phyloP scores from a whole-genome alignment of 371 early-diverging fungal species.

The Parasitella parasitica region DNA sequence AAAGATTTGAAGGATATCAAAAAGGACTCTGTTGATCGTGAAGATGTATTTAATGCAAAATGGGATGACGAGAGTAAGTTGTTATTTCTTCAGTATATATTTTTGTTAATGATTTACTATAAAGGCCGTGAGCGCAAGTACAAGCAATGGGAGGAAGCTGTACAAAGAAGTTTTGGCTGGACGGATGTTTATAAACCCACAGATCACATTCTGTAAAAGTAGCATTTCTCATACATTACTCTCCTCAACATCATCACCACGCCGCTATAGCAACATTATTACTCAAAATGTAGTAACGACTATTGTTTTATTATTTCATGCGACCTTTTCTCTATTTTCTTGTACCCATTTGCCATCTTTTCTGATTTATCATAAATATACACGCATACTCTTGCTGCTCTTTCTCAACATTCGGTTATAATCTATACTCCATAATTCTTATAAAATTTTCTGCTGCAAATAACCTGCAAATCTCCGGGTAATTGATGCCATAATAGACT shows the following conservation, averaged over 20 bases:
- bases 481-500: too few species aligned
- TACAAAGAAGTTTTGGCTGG: slow-evolving; percentile 70
- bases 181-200: slow-evolving; percentile 31
- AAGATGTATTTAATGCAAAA: slow-evolving; percentile 45
- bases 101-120: slow-evolving; percentile 80
- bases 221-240: not conserved
- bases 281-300: too few species aligned
- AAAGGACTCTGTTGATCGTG: slow-evolving; percentile 25
- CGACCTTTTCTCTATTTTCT: not conserved
- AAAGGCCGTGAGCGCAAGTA: slow-evolving; percentile 59
- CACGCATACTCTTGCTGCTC: not conserved
- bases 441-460: too few species aligned
- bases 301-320: not conserved
- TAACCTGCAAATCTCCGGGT: too few species aligned
- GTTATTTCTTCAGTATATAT: slow-evolving; percentile 52
- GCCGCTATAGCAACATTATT: too few species aligned
- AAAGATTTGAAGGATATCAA: slow-evolving; percentile 40
- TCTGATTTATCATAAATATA: not conserved
- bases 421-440: too few species aligned
- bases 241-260: too few species aligned
- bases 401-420: too few species aligned
- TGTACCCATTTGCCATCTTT: not conserved
- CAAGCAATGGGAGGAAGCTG: slow-evolving; percentile 79
- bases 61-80: slow-evolving; percentile 42
- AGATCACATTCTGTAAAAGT: slow-evolving; percentile 8